These are phyloP conservation scores for Podaxis rugospora DNA, from an alignment of 768 basidiomycete species.

Conservation along the genomic window DNA sequence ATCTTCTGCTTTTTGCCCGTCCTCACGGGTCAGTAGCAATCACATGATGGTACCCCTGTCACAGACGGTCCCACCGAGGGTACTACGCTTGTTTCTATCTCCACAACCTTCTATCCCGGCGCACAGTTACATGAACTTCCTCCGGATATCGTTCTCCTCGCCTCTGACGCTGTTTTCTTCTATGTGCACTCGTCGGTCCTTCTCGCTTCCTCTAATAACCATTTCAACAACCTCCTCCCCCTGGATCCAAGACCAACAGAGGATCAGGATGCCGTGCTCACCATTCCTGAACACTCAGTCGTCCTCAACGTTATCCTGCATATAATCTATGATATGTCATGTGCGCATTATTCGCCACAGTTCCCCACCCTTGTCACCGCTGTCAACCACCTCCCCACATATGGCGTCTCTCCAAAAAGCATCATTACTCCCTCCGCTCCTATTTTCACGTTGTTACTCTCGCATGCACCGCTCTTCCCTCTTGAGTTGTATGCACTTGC, in stretches of 20 bases:
- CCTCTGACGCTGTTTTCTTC: constrained; percentile 79
- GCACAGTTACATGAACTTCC: constrained; percentile 51
- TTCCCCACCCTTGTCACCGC: constrained; percentile 54
- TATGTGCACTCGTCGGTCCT: constrained; percentile 67
- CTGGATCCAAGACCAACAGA: constrained; percentile 29
- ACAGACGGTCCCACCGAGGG: constrained; percentile 30
- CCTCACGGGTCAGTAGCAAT: constrained; percentile 30
- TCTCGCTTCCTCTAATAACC: constrained; percentile 56
- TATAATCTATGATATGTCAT: constrained; percentile 65
- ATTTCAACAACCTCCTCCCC: constrained; percentile 57
- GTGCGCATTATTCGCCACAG: constrained; percentile 68
- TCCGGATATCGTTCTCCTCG: constrained; percentile 63
- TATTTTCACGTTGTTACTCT: constrained; percentile 56
- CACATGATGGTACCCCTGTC: constrained; percentile 39
- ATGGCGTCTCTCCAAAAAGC: constrained; percentile 53
- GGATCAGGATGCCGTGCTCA: constrained; percentile 51
- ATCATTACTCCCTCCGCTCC: constrained; percentile 48
- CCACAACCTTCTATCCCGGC: constrained; percentile 77
- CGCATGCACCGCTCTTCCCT: constrained; percentile 63
- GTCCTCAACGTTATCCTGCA: constrained; percentile 74
- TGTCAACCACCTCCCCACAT: constrained; percentile 50
- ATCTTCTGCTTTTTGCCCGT: neutral
- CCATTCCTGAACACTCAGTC: constrained; percentile 54
- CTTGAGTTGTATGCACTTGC: constrained; percentile 72
- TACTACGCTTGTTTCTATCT: constrained; percentile 62